Evolutionary conservation across 257 asterid genomes (phyloP), one percentile per base, ranked within the genome.

Genomic region (Primulina eburnea): DNA sequence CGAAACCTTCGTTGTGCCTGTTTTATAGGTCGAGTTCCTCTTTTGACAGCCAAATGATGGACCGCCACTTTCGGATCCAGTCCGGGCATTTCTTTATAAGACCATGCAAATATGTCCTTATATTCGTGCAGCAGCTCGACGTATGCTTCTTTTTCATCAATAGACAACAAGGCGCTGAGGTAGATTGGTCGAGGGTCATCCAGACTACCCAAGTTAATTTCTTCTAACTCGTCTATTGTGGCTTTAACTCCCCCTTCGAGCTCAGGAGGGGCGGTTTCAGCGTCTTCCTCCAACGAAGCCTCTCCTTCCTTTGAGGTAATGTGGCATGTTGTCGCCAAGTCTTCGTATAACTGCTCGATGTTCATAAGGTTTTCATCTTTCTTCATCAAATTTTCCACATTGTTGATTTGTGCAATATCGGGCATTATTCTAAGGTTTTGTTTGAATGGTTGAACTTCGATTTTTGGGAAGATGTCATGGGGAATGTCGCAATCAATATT

Each of bases 11-110:
- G 30, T 28, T 28, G 30, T 2, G 30, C 30, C 0, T 28, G 30
- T 3, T 28, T 28, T 4, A 28, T 28, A 2, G 30, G 30, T 2
- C 30, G 30, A 28, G 30, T 3, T 28, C 30, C 30, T 28, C 30
- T 28, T 2, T 28, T 28, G 30, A 47, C n/a, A 0, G 58, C 33
- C 8, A 60, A 12, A 10, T 60, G 55, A 21, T 67, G 68, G 1
- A 33, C 59, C 0, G 32, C 60, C 1, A 73, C 73, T 5, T 73
- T 73, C 2, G 70, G 73, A 7, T 67, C 47, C 9, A 74, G 10
- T 0, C 73, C 57, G 0, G 69, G 65, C 59, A 74, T 74, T 53
- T 74, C 65, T n/a, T 74, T 53, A 24, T 52, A 67, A 0, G 73
- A 58, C 62, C 72, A 73, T 17, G 40, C 62, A 29, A 73, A 65